Base-by-base conservation (phyloP, 1,284 basidiomycete genomes). In the Calocybe gambosa region DNA sequence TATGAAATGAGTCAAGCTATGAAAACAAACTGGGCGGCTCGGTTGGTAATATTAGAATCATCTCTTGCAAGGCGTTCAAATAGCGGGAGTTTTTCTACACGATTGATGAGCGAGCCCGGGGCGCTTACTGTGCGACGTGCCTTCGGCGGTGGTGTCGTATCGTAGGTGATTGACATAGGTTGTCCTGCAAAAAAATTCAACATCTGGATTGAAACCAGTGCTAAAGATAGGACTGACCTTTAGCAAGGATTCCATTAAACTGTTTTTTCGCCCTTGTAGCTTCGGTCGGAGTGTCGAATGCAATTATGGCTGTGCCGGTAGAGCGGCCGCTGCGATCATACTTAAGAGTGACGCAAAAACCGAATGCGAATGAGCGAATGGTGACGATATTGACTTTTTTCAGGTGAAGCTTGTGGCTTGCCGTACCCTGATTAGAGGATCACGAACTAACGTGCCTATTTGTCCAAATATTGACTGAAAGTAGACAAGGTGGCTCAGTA, bases 311-410 rank as follows among this genome's bases (percentile, higher is more conserved):
- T 47, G 80, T 73, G 50, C 94, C 94, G 21, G 80, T 83, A 40
- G 94, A 96, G 61, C 94, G 88, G 56, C 94, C 94, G 58, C 92
- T 94, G 61, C 87, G 85, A 72, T 97, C 94, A 70, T 93, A 98
- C 93, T 96, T 74, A 62, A 67, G 67, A 55, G 59, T 68, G 67
- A 66, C 65, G 65, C 45, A 53, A 58, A 71, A 71, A 72, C 62
- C 55, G 63, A 66, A 66, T 64, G 64, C 64, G 63, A 58, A 65
- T 64, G 62, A 60, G 63, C 60, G 54, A 56, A 56, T 46, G 59
- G 53, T 50, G 61, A 64, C 62, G 66, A 56, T 50, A 61, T 67
- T 64, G 64, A 63, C 60, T 65, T 62, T 69, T 66, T 75, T 75
- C 63, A 77, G 68, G 74, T 66, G 69, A 70, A 75, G 65, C 65